A percentile compares a stretch with the other conserved stretches of the same genome.
These are phyloP conservation scores for Jamesozyma lodderae DNA, from an alignment of 805 yeast species.

Conservation along the genomic window DNA sequence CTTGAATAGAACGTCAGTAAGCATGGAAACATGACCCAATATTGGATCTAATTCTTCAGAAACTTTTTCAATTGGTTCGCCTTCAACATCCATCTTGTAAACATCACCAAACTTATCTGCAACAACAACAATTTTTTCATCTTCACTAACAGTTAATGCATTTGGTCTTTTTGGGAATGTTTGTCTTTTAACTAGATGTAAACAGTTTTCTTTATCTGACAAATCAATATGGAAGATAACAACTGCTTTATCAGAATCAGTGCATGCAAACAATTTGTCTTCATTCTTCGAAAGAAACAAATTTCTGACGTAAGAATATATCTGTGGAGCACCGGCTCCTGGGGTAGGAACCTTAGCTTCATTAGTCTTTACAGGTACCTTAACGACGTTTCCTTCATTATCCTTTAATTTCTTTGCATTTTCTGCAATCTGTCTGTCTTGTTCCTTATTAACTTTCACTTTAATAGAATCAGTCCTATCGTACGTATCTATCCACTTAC, in stretches of 20 bases:
- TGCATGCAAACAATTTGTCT: slow-evolving; percentile 50
- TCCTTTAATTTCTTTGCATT: slow-evolving; percentile 30
- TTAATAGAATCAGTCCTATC: slow-evolving; percentile 37
- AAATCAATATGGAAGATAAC: slow-evolving; percentile 42
- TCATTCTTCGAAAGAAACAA: slow-evolving; percentile 47
- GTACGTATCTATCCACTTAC: slow-evolving; percentile 54
- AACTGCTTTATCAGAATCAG: slow-evolving; percentile 79
- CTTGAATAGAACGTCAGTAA: slow-evolving; percentile 52
- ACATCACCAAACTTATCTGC: slow-evolving; percentile 98
- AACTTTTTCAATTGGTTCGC: slow-evolving; percentile 26
- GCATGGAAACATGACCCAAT: slow-evolving; percentile 94
- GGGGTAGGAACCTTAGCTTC: slow-evolving; percentile 50
- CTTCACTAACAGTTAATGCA: slow-evolving; percentile 52
- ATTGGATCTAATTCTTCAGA: slow-evolving; percentile 53
- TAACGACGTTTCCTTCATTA: slow-evolving; percentile 35
- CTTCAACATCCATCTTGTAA: slow-evolving; percentile 45
- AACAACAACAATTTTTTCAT: slow-evolving; percentile 45
- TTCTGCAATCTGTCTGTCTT: slow-evolving; percentile 24
- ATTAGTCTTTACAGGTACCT: slow-evolving; percentile 35
- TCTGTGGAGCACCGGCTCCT: slow-evolving; percentile 61
- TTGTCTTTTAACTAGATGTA: slow-evolving; percentile 56
- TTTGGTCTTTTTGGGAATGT: slow-evolving; percentile 89
- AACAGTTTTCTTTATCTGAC: slow-evolving; percentile 31
- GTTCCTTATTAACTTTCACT: slow-evolving; percentile 39
- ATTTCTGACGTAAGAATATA: slow-evolving; percentile 59